phyloP scores from a whole-genome alignment of 2,329 filamentous ascomycete genomes.

The Basipetospora chlamydospora region DNA sequence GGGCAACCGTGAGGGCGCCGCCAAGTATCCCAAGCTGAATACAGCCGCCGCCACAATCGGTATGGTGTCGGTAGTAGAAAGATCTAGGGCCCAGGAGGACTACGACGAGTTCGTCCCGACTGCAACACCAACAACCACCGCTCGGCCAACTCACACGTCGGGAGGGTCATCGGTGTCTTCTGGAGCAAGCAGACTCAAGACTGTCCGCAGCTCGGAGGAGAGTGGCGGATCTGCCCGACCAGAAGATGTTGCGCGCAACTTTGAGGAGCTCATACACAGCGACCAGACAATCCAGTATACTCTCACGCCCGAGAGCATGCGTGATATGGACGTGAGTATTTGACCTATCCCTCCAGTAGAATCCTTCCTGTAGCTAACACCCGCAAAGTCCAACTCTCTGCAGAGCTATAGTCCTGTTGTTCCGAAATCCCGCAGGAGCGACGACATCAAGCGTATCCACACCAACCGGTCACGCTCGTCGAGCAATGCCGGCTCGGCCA shows the following conservation, averaged over 20 bases:
- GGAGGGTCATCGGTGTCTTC: slow-evolving; percentile 39
- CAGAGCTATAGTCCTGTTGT: slow-evolving; percentile 25
- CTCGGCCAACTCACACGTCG: slow-evolving; percentile 29
- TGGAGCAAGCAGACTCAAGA: slow-evolving; percentile 33
- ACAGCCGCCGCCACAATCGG: slow-evolving; percentile 18
- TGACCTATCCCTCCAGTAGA: not conserved
- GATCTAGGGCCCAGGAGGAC: slow-evolving; percentile 5
- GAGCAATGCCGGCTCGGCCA: slow-evolving; percentile 25
- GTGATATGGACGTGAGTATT: slow-evolving; percentile 53
- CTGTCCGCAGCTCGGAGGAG: slow-evolving; percentile 44
- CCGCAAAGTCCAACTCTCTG: not conserved
- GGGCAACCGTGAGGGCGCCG: no score
- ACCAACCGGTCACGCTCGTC: slow-evolving; percentile 31
- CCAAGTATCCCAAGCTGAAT: no score
- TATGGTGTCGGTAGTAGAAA: slow-evolving; percentile 25
- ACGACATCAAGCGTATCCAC: slow-evolving; percentile 24
- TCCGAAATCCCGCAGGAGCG: slow-evolving; percentile 28
- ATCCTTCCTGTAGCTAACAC: slow-evolving; percentile 3
- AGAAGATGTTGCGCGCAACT: slow-evolving; percentile 50
- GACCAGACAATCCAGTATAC: slow-evolving; percentile 75
- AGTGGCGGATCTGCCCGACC: slow-evolving; percentile 27
- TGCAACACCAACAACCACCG: slow-evolving; percentile 1
- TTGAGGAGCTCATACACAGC: slow-evolving; percentile 70
- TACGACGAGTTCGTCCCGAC: not conserved
- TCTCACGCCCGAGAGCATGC: slow-evolving; percentile 65